Percentiles rank a stretch among this genome's conserved stretches.
Evolutionary conservation across 495 filamentous ascomycete genomes (phyloP).

Genomic region (Aspergillus indologenus): DNA sequence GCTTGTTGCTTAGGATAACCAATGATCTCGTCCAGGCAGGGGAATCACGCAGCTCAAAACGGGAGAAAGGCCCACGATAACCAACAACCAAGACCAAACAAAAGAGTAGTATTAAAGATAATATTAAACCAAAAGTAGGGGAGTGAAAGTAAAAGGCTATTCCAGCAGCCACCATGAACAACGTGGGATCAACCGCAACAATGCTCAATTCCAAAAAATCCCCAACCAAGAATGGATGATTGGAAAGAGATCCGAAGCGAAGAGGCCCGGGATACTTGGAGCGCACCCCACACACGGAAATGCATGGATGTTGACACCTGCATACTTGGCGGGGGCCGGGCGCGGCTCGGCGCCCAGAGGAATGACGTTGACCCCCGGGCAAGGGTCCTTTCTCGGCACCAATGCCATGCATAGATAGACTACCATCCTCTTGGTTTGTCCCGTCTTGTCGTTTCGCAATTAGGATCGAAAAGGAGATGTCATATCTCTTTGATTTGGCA

Average conservation of each 20-base stretch:
- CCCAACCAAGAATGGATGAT: too few species aligned
- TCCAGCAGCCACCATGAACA: too few species aligned
- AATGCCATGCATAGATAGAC: background rate
- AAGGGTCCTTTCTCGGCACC: conserved; percentile 6
- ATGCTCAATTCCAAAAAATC: too few species aligned
- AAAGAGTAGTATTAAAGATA: too few species aligned
- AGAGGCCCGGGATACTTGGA: too few species aligned
- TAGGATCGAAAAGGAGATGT: background rate
- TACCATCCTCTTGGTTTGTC: background rate
- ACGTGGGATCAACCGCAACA: too few species aligned
- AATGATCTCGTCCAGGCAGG: background rate
- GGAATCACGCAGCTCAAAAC: background rate
- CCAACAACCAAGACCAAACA: too few species aligned
- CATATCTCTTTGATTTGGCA: background rate
- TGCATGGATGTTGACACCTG: conserved; percentile 12
- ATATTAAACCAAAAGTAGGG: too few species aligned
- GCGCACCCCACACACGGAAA: too few species aligned
- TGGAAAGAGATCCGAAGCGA: too few species aligned
- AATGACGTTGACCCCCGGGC: conserved; percentile 22
- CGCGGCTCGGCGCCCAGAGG: conserved; percentile 6
- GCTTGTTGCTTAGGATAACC: background rate
- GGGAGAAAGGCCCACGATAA: background rate
- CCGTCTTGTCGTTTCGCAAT: background rate
- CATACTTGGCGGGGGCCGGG: conserved; percentile 17
- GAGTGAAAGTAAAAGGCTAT: too few species aligned